Percentiles rank a stretch among this genome's conserved stretches.
These are phyloP conservation scores for Dispira simplex DNA, from an alignment of 192 early-diverging fungal species.

Conservation along the genomic window DNA sequence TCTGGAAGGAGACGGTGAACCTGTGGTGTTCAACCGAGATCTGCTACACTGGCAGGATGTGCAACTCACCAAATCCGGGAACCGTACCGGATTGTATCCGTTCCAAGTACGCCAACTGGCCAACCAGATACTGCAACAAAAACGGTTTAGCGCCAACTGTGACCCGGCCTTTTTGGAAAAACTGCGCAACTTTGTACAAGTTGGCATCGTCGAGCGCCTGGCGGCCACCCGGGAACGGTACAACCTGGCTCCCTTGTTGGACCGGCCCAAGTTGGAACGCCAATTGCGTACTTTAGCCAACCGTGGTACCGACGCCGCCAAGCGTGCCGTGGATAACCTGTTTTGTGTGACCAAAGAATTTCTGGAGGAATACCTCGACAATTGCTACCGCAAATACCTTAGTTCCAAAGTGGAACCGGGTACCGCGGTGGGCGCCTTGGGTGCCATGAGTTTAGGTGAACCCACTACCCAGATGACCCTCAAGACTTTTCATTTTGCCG, in stretches of 20 bases:
- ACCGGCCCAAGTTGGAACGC: no score
- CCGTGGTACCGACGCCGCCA: neutral
- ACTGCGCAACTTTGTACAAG: constrained; percentile 26
- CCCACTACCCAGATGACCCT: constrained; percentile 99
- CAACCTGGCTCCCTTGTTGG: no score
- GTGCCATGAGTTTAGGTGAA: constrained; percentile 95
- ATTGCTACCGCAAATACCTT: constrained; percentile 46
- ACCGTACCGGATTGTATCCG: constrained; percentile 17
- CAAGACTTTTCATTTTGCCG: constrained; percentile 99
- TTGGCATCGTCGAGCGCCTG: constrained; percentile 41
- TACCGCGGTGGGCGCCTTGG: constrained; percentile 91
- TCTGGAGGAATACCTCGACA: neutral
- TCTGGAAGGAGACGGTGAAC: constrained; percentile 79
- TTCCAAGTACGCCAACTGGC: neutral
- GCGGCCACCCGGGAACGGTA: constrained; percentile 7
- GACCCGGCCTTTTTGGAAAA: constrained; percentile 75
- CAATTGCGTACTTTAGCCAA: no score
- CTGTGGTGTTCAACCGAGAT: constrained; percentile 79
- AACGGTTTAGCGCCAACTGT: constrained; percentile 34
- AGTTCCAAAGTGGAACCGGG: constrained; percentile 89
- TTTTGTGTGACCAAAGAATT: constrained; percentile 24
- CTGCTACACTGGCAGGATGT: constrained; percentile 31
- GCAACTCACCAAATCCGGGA: neutral
- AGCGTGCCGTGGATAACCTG: constrained; percentile 15
- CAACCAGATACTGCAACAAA: neutral